Conservation (phyloP, 2,329 filamentous ascomycete genomes). For the Fusarium zealandicum region DNA sequence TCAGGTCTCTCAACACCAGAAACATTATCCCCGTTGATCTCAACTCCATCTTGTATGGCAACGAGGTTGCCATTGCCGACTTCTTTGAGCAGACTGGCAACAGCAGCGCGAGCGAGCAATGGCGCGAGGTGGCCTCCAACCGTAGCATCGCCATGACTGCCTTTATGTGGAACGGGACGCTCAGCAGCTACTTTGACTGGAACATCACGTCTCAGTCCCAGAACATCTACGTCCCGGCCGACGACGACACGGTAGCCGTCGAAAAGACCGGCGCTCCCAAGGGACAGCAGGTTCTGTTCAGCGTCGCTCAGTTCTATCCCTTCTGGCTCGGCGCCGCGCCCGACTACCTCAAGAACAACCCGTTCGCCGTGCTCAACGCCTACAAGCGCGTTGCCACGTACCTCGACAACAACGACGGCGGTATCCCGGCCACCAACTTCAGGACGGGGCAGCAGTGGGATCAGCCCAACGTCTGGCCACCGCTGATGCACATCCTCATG, state of each 20-base stretch:
- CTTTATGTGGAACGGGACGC: slow-evolving; percentile 69
- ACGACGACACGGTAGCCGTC: slow-evolving; percentile 49
- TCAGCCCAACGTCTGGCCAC: slow-evolving; percentile 74
- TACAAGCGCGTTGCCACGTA: slow-evolving; percentile 62
- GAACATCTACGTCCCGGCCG: slow-evolving; percentile 60
- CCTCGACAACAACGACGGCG: slow-evolving; percentile 61
- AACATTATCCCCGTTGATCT: slow-evolving; percentile 69
- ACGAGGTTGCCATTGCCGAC: slow-evolving; percentile 65
- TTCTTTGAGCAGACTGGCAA: slow-evolving; percentile 63
- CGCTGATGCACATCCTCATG: slow-evolving; percentile 70
- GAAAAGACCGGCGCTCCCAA: slow-evolving; percentile 55
- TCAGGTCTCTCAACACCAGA: slow-evolving; percentile 67
- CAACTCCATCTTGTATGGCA: slow-evolving; percentile 72
- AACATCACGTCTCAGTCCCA: slow-evolving; percentile 67
- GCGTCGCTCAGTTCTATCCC: slow-evolving; percentile 68
- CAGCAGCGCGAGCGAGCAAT: slow-evolving; percentile 55
- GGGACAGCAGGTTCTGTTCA: slow-evolving; percentile 64
- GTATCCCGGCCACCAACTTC: slow-evolving; percentile 68
- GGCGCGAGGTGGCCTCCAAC: slow-evolving; percentile 56
- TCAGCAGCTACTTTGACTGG: slow-evolving; percentile 73
- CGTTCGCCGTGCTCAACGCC: slow-evolving; percentile 61
- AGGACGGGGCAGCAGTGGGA: slow-evolving; percentile 73
- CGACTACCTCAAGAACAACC: slow-evolving; percentile 62
- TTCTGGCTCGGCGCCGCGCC: slow-evolving; percentile 74
- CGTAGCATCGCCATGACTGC: slow-evolving; percentile 69